phyloP scores from a whole-genome alignment of 768 basidiomycete species.

The Psilocybe cyanescens region DNA sequence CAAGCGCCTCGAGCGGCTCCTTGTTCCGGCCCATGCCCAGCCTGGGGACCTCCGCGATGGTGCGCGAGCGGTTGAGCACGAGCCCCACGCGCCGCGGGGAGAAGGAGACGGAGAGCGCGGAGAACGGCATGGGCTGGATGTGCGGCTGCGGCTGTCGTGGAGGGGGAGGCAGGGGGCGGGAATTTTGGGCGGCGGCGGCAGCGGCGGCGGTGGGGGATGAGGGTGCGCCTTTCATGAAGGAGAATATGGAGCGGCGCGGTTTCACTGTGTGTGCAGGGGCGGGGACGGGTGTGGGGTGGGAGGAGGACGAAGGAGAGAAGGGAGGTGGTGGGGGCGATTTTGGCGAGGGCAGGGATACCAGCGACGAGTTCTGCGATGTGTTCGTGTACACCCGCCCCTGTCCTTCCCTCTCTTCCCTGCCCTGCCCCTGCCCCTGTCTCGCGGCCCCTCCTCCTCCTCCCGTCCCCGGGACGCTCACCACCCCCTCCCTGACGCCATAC shows the following conservation, averaged over 20 bases:
- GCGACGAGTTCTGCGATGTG: not conserved
- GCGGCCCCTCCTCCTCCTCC: not conserved
- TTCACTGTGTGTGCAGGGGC: not conserved
- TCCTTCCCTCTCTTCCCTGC: not conserved
- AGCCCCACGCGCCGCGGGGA: conserved; percentile 46
- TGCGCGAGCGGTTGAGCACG: conserved; percentile 45
- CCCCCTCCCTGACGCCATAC: conserved; percentile 44
- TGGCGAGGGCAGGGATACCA: not conserved
- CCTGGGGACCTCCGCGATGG: conserved; percentile 53
- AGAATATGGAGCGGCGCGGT: conserved; percentile 11
- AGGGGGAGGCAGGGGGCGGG: conserved; percentile 6
- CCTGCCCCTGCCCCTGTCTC: not conserved
- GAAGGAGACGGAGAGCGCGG: conserved; percentile 44
- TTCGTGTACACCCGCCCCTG: not conserved
- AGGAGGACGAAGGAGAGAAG: too few relatives aligned
- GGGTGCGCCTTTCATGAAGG: conserved; percentile 5
- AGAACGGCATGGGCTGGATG: conserved; percentile 40
- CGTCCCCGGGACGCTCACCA: conserved; percentile 34
- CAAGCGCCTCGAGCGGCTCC: conserved; percentile 60
- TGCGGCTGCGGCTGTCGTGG: not conserved
- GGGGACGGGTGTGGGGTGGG: not conserved
- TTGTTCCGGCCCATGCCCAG: conserved; percentile 1
- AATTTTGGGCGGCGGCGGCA: conserved; percentile 15
- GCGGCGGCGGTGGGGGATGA: conserved; percentile 10
- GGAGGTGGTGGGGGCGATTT: not conserved